Base-by-base conservation (phyloP, 768 basidiomycete genomes). In the Serendipita sp. region DNA sequence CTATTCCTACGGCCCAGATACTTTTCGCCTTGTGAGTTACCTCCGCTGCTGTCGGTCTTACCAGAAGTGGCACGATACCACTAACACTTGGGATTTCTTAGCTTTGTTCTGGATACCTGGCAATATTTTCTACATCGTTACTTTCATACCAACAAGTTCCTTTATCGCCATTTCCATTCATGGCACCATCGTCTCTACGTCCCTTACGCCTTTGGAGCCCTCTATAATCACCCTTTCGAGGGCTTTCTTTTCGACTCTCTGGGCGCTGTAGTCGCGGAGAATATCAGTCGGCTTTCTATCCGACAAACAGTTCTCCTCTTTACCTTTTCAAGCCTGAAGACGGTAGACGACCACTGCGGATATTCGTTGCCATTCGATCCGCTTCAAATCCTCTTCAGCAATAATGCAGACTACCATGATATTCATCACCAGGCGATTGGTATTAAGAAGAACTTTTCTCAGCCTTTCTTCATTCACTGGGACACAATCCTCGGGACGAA, bases 211-310 rank as follows among this genome's bases (percentile, higher is more conserved):
- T 99, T 88, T 70, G 96, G 96, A 16, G 88, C 96, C 18, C 78
- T 98, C 3, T 99, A 99, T 79, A 99, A 98, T 73, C 95, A 98
- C 72, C 94, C 94, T 0, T 69, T 98, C 40, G 96, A 99, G 72
- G 96, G 94, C 1, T 86, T 99, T 71, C 66, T 95, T 1, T 80
- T 99, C 67, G 96, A 99, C 73, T 82, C 85, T 1, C 72, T 87
- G 33, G 92, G 95, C 45, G 85, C 91, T 0, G 81, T 75, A 6
- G 64, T 97, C 18, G 89, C 94, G 0, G 88, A 98, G 71, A 69
- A 75, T 27, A 23, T 84, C 3, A 78, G 87, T 0, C 71, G 77
- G 2, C 83, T 98, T 79, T 82, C 81, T 33, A 79, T 84, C 1
- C 85, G 96, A 1, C 94, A 98, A 73, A 84, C 91, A 23, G 82